Evolutionary conservation across 805 yeast genomes (phyloP).

Genomic region (Wickerhamiella siamensis): DNA sequence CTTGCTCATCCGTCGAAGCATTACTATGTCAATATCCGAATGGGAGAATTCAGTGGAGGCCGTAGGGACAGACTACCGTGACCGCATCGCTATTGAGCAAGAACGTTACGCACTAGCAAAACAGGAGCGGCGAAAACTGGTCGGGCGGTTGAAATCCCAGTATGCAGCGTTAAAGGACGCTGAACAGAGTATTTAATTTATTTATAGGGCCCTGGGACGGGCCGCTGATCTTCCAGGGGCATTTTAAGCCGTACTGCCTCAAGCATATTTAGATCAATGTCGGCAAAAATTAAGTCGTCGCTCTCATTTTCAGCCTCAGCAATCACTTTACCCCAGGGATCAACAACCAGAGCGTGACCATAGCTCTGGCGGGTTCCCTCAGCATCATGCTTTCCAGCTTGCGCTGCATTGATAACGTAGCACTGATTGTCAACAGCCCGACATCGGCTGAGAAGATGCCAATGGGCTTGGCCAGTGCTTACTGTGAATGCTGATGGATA

Average conservation of each 20-base stretch:
- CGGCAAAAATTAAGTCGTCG: slow-evolving; percentile 65
- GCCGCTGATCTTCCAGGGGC: slow-evolving; percentile 53
- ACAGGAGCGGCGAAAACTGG: slow-evolving; percentile 8
- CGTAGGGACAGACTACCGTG: slow-evolving; percentile 9
- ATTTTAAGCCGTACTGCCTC: slow-evolving; percentile 46
- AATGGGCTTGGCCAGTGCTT: slow-evolving; percentile 83
- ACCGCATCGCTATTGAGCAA: slow-evolving; percentile 7
- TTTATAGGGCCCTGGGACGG: background rate
- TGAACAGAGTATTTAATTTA: background rate
- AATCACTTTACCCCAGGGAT: slow-evolving; percentile 78
- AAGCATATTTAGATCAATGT: slow-evolving; percentile 46
- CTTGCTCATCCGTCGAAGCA: slow-evolving; percentile 8
- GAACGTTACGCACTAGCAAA: slow-evolving; percentile 7
- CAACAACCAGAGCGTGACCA: slow-evolving; percentile 78
- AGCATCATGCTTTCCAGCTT: slow-evolving; percentile 61
- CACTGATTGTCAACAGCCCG: slow-evolving; percentile 83
- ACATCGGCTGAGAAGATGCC: slow-evolving; percentile 66
- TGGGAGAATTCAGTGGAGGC: slow-evolving; percentile 3
- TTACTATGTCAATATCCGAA: slow-evolving; percentile 7
- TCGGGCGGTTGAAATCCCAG: slow-evolving; percentile 6
- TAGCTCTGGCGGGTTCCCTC: slow-evolving; percentile 59
- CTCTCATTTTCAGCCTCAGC: slow-evolving; percentile 71
- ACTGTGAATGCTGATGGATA: slow-evolving; percentile 90
- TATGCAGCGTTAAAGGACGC: slow-evolving; percentile 1
- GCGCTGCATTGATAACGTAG: slow-evolving; percentile 81